Evolutionary conservation across 345 rosid species (phyloP), one percentile per base, ranked within the genome.

Genomic region (Firmiana major): DNA sequence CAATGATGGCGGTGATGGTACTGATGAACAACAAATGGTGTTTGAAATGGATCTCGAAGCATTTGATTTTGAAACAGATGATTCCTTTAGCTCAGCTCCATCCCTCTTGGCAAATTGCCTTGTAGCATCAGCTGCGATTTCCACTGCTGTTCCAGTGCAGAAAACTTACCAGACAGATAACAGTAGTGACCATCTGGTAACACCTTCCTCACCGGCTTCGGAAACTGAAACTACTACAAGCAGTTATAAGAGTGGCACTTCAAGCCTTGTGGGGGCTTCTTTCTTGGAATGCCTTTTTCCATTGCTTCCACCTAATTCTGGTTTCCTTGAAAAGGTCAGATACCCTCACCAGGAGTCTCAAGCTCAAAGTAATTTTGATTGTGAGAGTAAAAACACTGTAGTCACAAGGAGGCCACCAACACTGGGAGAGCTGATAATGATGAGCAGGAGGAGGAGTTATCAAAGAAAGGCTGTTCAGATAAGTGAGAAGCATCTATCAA

Each of bases 281-380:
- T 90, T 93, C 85, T 82, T 95, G 88, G 97, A 92, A 84, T 86
- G 88, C 81, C 91, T 93, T 78, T 95, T 93, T 81, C 99, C 98
- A 45, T 79, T 89, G 76, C 84, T 84, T 80, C 82, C 88, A 73
- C 89, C 90, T 9, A 70, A 75, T 81, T 79, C 88, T 58, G 64
- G 89, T 54, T 83, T 87, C 77, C 84, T 77, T 9, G 83, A 81
- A 70, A 88, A 86, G 55, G 77, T 17, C 36, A 28, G 76, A 60
- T 63, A 53, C 72, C 51, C 83, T 0, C 38, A 64, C 11, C 70
- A 71, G 60, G 78, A 71, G 79, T 42, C 81, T 83, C 77, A 72
- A 63, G 71, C 75, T 81, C 80, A 60, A 69, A 75, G 66, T 13
- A 42, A 78, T 64, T 74, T 65, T 34, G 80, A 65, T 66, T 21